These are phyloP conservation scores for Ganoderma leucocontextum DNA, from an alignment of 1,284 basidiomycete genomes.

Conservation along the genomic window DNA sequence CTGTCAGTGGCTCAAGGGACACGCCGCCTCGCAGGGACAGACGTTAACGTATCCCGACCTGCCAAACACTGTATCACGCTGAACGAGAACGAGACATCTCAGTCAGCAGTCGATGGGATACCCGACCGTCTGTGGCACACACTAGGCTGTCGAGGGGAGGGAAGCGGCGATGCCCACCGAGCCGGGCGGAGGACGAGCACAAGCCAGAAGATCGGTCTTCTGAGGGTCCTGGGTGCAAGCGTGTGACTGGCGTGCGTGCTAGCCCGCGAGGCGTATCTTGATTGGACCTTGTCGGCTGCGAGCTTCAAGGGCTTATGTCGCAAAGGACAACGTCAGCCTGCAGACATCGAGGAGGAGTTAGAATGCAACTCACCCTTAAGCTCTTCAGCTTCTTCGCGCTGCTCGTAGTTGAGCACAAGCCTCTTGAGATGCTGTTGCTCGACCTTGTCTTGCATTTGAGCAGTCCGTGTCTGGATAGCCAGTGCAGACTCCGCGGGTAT, in stretches of 20 bases:
- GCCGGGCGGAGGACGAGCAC: constrained; percentile 29
- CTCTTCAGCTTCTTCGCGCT: constrained; percentile 85
- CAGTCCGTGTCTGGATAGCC: constrained; percentile 88
- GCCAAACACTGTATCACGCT: constrained; percentile 32
- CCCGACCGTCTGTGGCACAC: constrained; percentile 29
- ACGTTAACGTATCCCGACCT: constrained; percentile 23
- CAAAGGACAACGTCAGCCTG: constrained; percentile 17
- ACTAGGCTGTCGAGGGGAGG: constrained; percentile 25
- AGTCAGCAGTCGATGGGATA: constrained; percentile 33
- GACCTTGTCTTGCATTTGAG: constrained; percentile 91
- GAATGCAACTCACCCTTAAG: constrained; percentile 64
- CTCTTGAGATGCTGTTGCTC: constrained; percentile 96
- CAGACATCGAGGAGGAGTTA: constrained; percentile 6
- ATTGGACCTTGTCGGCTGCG: constrained; percentile 69
- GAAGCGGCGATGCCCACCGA: constrained; percentile 23
- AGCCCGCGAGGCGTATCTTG: constrained; percentile 78
- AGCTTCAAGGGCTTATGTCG: constrained; percentile 65
- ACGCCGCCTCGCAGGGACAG: constrained; percentile 15
- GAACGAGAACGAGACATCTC: constrained; percentile 30
- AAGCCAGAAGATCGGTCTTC: constrained; percentile 32
- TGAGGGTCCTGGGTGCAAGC: constrained; percentile 17
- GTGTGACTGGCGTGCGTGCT: constrained; percentile 12
- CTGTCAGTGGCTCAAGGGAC: constrained; percentile 11
- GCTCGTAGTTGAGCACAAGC: constrained; percentile 88
- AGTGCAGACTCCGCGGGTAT: constrained; percentile 88